phyloP scores from a whole-genome alignment of 1,284 basidiomycete species.

The Pseudozyma hubeiensis region DNA sequence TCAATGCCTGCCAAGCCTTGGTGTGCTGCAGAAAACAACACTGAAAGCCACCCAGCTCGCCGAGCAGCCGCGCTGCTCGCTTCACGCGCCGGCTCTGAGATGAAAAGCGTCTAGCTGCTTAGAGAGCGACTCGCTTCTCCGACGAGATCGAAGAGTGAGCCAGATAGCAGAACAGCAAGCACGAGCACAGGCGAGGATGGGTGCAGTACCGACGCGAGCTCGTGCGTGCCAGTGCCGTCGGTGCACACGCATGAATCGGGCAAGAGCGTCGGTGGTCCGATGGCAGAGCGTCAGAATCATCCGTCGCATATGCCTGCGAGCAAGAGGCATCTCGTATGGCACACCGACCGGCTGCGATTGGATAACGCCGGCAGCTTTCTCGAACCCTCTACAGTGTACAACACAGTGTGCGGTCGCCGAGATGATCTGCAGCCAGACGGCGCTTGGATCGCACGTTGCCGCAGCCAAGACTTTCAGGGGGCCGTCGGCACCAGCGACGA shows the following conservation, averaged over 20 bases:
- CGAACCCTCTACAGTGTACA: no score
- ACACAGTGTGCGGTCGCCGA: no score
- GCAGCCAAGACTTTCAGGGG: no score
- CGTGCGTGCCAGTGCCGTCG: not conserved
- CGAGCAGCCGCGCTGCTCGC: not conserved
- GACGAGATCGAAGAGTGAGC: no score
- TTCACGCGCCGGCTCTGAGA: not conserved
- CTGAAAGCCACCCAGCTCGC: slow-evolving; percentile 1
- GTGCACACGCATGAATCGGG: not conserved
- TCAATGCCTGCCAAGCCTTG: slow-evolving; percentile 25
- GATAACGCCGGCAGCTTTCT: no score
- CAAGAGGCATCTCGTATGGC: no score
- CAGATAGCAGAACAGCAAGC: no score
- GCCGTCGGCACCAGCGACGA: no score
- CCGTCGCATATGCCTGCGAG: not conserved
- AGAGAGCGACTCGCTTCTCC: not conserved
- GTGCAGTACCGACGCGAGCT: not conserved
- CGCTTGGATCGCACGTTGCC: no score
- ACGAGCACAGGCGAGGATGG: no score
- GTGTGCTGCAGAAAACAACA: slow-evolving; percentile 8
- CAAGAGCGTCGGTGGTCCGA: slow-evolving; percentile 16
- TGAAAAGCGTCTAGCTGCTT: not conserved
- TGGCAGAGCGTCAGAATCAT: slow-evolving; percentile 12
- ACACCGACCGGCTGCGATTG: no score
- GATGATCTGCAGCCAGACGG: no score